Evolutionary conservation across 257 asterid genomes (phyloP).

Genomic region (Galeopsis tetrahit): DNA sequence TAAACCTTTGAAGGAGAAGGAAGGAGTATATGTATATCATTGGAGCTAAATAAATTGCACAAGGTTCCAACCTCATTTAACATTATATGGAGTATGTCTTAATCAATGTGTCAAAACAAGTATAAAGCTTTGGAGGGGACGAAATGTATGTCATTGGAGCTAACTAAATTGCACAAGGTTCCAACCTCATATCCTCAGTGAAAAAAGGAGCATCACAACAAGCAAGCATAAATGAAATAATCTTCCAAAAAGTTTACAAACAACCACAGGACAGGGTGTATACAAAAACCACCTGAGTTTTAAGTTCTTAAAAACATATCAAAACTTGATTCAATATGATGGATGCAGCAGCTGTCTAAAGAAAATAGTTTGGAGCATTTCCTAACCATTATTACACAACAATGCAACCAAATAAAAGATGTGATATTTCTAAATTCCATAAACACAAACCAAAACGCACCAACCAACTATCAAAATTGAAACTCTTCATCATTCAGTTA

Average conservation of each 20-base stretch:
- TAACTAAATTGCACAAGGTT: slow-evolving; percentile 8
- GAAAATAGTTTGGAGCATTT: slow-evolving; percentile 29
- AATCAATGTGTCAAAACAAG: too few species aligned
- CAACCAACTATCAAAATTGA: slow-evolving; percentile 60
- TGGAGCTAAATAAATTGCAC: too few species aligned
- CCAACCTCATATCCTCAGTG: neutral
- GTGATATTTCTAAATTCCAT: slow-evolving; percentile 35
- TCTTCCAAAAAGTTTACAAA: slow-evolving; percentile 6
- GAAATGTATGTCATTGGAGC: too few species aligned
- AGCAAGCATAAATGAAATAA: neutral
- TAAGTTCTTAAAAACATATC: neutral
- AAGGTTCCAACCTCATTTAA: too few species aligned
- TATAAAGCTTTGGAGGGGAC: too few species aligned
- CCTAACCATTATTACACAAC: slow-evolving; percentile 38
- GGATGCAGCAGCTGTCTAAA: slow-evolving; percentile 31
- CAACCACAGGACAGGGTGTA: slow-evolving; percentile 13
- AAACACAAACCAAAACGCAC: slow-evolving; percentile 37
- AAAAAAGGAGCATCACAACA: neutral
- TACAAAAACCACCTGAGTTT: neutral
- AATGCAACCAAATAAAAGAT: slow-evolving; percentile 31
- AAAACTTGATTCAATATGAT: slow-evolving; percentile 16
- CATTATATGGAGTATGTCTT: too few species aligned
- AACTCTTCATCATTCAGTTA: slow-evolving; percentile 38
- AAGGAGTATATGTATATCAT: too few species aligned
- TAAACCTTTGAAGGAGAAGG: too few species aligned